Base-by-base conservation (phyloP, 306 rosid genomes). In the Rosa lucieae region DNA sequence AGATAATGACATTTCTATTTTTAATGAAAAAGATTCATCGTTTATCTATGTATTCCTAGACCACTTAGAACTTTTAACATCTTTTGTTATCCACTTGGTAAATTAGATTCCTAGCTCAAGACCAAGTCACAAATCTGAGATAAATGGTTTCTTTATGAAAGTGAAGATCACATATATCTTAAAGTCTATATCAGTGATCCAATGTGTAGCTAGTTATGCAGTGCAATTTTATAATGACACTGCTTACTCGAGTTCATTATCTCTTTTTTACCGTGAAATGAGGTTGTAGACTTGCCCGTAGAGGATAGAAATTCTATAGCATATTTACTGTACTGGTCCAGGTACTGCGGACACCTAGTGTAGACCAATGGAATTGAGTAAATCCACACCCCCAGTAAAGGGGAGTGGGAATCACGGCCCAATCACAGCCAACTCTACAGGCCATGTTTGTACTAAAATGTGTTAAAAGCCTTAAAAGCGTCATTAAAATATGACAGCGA, bases 401-500 rank as follows among this genome's bases (percentile, higher is more conserved):
- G 91, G 65, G 79, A 84, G 91, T 90, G 90, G 39, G 26, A 0
- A 0, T 15, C 87, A 93, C 91, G 88, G 49, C 18, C 90, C 87
- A 85, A 89, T 86, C 84, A 87, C 77, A 70, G 70, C 72, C 61
- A 51, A 47, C 52, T n/a, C 11, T 3, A 29, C 29, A 82, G 83
- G 62, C 84, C 76, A 63, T 56, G 84, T 73, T 77, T 76, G 63
- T 40, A 77, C 86, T 61, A 69, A 74, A 84, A 61, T 83, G 78
- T 61, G 85, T 48, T 77, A 56, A 40, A 66, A 67, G 14, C 29
- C 49, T 67, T 67, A 17, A 67, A 43, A 69, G 44, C 81, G 84
- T 88, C 88, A 84, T 86, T 82, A 79, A 80, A 70, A 81, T 51
- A 20, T 65, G 87, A 90, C 86, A 84, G 81, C 82, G 84, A 87